Base-by-base conservation (phyloP, 345 rosid species). In the Cochlearia excelsa region DNA sequence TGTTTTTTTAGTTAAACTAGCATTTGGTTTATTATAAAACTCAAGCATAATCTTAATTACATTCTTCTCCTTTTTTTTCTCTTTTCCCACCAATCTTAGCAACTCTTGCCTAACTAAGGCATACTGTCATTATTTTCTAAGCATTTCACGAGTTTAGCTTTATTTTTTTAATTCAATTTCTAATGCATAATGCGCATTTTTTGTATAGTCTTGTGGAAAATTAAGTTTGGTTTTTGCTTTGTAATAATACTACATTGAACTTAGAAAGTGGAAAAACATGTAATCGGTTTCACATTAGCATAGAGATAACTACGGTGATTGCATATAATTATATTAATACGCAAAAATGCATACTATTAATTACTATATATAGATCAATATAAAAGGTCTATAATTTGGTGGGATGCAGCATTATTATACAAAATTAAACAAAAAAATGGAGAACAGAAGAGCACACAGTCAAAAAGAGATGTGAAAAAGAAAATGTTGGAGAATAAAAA, bases 391-490 rank as follows among this genome's bases (percentile, higher is more conserved):
- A 27, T 42, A 42, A 34, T 69, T n/a, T 62, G 41, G 74, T 62
- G 56, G 4, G 38, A 69, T 16, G 51, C 49, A 6, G 40, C 10
- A 52, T 23, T 26, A 57, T 65, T 26, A 39, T 38, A 60, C 30
- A 40, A 38, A 39, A 44, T 26, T 4, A 26, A 46, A 68, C 2
- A 4, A 67, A 10, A 48, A 53, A 3, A 7, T 59, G 55, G 46
- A 33, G 56, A 46, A 61, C 61, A 31, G 47, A 54, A 61, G 56
- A 31, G 57, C 41, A 49, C 6, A 55, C 37, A 35, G 74, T 70
- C 64, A 70, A 63, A 68, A 61, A 38, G 61, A 46, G 4, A 68
- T 46, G 73, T 69, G 57, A 61, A 68, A 67, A 62, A 37, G 69
- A 70, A 70, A 63, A 43, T 51, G 38, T 44, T 51, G 47, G 55